phyloP scores from a whole-genome alignment of 78 protist species.

The Bigelowiella natans region DNA sequence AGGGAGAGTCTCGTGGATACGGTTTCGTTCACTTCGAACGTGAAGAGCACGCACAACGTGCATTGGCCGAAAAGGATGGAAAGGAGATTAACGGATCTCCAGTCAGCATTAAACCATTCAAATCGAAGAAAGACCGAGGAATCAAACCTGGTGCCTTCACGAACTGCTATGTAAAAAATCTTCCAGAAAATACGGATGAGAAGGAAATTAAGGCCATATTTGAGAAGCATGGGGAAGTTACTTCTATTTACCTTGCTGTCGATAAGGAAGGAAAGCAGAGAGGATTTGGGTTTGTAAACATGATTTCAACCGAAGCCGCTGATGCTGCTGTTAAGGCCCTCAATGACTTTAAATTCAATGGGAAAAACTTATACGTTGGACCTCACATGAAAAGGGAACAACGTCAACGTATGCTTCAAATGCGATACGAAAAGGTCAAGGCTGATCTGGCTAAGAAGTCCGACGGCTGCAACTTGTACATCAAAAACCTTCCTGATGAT shows the following conservation, averaged over 20 bases:
- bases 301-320: conserved; percentile 73
- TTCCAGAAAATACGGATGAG: conserved; percentile 29
- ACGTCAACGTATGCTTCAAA: conserved; percentile 67
- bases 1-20: conserved; percentile 75
- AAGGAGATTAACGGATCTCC: conserved; percentile 41
- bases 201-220: conserved; percentile 56
- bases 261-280: conserved; percentile 53
- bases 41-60: conserved; percentile 81
- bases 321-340: conserved; percentile 54
- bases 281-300: conserved; percentile 90
- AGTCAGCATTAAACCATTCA: background rate
- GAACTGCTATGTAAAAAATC: conserved; percentile 84
- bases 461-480: conserved; percentile 78
- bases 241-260: conserved; percentile 6
- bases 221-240: conserved; percentile 60
- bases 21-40: conserved; percentile 88
- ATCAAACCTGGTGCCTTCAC: conserved; percentile 30
- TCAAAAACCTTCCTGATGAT: conserved; percentile 88
- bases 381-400: conserved; percentile 76
- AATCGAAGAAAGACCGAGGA: background rate
- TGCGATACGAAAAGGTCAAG: conserved; percentile 47
- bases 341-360: conserved; percentile 55
- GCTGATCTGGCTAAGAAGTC: conserved; percentile 46
- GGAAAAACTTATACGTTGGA: conserved; percentile 61
- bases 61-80: conserved; percentile 83